Percentiles rank a stretch among this genome's conserved stretches.
Evolutionary conservation across 345 rosid species (phyloP).

Genomic region (Alliaria petiolata): DNA sequence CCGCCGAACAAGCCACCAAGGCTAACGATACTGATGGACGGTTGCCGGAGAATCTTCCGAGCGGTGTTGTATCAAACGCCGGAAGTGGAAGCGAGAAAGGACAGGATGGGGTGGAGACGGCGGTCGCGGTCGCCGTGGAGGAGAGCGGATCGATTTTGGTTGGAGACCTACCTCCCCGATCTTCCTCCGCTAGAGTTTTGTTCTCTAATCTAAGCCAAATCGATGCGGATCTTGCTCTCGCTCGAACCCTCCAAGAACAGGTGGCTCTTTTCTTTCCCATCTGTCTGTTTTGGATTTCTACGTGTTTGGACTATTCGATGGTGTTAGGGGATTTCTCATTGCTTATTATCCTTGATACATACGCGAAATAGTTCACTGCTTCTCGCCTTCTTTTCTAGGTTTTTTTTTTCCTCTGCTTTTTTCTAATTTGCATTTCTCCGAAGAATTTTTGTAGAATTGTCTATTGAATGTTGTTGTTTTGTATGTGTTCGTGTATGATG

Average conservation of each 20-base stretch:
- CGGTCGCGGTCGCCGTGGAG: slow-evolving; percentile 27
- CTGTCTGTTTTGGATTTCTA: neutral
- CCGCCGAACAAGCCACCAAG: slow-evolving; percentile 30
- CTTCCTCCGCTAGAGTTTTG: slow-evolving; percentile 61
- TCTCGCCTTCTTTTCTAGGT: neutral
- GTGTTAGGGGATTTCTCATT: neutral
- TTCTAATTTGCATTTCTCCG: neutral
- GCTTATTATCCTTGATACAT: neutral
- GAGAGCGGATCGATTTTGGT: slow-evolving; percentile 32
- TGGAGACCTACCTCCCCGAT: slow-evolving; percentile 32
- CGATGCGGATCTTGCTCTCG: slow-evolving; percentile 94
- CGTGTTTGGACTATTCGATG: neutral
- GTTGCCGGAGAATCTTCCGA: slow-evolving; percentile 21
- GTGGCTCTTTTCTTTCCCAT: slow-evolving; percentile 24
- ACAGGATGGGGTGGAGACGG: slow-evolving; percentile 34
- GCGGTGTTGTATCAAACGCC: slow-evolving; percentile 12
- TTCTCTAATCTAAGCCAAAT: slow-evolving; percentile 76
- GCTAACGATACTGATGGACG: slow-evolving; percentile 21
- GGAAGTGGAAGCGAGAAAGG: slow-evolving; percentile 22
- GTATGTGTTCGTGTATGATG: slow-evolving; percentile 41
- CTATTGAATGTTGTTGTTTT: neutral
- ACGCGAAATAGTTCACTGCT: neutral
- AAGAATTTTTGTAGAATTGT: neutral
- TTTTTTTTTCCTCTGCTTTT: neutral
- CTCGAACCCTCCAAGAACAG: slow-evolving; percentile 92